Percentiles rank a stretch among this genome's conserved stretches.
These are phyloP conservation scores for Colletotrichum lini DNA, from an alignment of 2,329 filamentous ascomycete species.

Conservation along the genomic window DNA sequence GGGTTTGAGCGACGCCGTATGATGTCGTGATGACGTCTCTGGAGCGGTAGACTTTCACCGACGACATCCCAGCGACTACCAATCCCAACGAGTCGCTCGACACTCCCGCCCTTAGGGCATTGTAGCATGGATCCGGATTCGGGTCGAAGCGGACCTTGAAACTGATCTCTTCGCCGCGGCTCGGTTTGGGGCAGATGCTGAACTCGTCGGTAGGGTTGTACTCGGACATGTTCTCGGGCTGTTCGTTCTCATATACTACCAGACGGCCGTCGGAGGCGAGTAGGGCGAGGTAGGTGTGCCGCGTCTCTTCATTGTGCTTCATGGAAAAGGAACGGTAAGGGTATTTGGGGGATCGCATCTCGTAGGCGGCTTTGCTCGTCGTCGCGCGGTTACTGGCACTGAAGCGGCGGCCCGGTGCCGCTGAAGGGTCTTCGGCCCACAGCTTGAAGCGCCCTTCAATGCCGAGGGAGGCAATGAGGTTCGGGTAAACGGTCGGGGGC, in stretches of 20 bases:
- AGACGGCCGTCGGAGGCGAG: constrained; percentile 87
- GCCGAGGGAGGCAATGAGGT: constrained; percentile 88
- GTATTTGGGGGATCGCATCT: constrained; percentile 71
- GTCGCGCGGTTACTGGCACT: constrained; percentile 68
- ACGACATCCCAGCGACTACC: constrained; percentile 88
- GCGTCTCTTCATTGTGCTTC: constrained; percentile 82
- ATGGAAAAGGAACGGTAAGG: constrained; percentile 88
- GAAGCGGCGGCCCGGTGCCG: constrained; percentile 86
- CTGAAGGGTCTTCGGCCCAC: constrained; percentile 91
- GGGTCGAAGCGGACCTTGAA: constrained; percentile 92
- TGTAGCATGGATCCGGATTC: constrained; percentile 85
- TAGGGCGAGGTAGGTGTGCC: constrained; percentile 88
- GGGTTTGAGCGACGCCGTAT: constrained; percentile 68
- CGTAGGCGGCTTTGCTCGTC: constrained; percentile 65
- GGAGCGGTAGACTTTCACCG: constrained; percentile 87
- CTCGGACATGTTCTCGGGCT: constrained; percentile 83
- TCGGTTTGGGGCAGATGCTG: constrained; percentile 78
- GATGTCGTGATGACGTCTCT: constrained; percentile 68
- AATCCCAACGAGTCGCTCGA: constrained; percentile 83
- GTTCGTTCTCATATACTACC: constrained; percentile 86
- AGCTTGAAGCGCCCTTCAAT: constrained; percentile 92
- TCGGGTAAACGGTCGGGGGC: constrained; percentile 87
- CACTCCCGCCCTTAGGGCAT: constrained; percentile 84
- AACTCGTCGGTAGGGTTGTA: constrained; percentile 85
- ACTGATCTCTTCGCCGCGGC: constrained; percentile 86